phyloP scores from a whole-genome alignment of 2,329 filamentous ascomycete genomes.

The Fusarium graminum region DNA sequence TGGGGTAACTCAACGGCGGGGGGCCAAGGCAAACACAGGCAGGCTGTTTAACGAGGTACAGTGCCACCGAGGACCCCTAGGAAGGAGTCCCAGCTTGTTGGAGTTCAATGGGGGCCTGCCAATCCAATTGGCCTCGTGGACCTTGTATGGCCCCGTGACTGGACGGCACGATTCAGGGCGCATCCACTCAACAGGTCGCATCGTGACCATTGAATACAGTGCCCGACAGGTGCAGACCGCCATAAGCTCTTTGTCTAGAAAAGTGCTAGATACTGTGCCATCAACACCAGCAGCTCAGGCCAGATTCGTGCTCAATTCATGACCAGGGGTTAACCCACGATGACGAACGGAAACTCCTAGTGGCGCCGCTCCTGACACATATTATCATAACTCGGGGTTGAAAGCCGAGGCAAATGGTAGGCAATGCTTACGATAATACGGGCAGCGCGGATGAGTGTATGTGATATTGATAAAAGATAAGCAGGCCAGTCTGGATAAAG shows the following conservation, averaged over 20 bases:
- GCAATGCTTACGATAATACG: constrained; percentile 10
- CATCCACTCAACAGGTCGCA: constrained; percentile 38
- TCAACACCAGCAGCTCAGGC: neutral
- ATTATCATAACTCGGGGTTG: constrained; percentile 2
- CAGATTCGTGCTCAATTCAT: constrained; percentile 10
- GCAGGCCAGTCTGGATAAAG: neutral
- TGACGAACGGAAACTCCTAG: constrained; percentile 27
- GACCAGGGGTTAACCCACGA: constrained; percentile 27
- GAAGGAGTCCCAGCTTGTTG: constrained; percentile 10
- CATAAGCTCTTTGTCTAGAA: constrained; percentile 18
- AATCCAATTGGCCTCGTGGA: constrained; percentile 50
- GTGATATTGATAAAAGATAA: neutral
- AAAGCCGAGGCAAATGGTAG: constrained; percentile 24
- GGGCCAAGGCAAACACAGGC: no score
- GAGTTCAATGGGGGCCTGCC: constrained; percentile 26
- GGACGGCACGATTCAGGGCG: constrained; percentile 36
- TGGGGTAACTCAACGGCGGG: constrained; percentile 13
- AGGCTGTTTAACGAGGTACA: constrained; percentile 6
- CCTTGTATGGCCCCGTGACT: constrained; percentile 45
- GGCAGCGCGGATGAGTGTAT: neutral
- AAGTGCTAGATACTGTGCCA: constrained; percentile 22
- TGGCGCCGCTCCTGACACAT: constrained; percentile 28
- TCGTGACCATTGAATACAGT: constrained; percentile 44
- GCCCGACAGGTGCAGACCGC: constrained; percentile 34
- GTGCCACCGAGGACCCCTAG: constrained; percentile 30